phyloP scores from a whole-genome alignment of 2,329 filamentous ascomycete species.

The Fusarium neocosmosporiellum region DNA sequence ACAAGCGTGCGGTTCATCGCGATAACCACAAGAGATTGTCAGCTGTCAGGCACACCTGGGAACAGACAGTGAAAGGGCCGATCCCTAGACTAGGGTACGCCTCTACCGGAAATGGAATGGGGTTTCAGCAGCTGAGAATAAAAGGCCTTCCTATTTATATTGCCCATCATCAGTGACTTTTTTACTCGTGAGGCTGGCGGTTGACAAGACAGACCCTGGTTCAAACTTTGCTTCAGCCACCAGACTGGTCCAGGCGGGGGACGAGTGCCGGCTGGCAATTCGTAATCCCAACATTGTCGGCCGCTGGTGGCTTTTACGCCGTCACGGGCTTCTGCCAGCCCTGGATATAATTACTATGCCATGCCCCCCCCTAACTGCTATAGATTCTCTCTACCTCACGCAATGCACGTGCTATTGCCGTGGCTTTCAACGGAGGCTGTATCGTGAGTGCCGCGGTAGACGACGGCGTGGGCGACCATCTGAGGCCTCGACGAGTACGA shows the following conservation, averaged over 20 bases:
- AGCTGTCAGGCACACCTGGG: background rate
- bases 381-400: background rate
- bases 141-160: background rate
- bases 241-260: background rate
- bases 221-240: background rate
- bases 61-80: background rate
- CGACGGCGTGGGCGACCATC: background rate
- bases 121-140: background rate
- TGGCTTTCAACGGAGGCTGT: background rate
- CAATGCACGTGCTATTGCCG: background rate
- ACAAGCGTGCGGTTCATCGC: background rate
- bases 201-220: background rate
- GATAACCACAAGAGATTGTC: background rate
- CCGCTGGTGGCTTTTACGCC: background rate
- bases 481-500: background rate
- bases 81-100: background rate
- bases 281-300: background rate
- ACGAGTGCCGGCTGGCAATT: background rate
- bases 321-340: background rate
- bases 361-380: background rate
- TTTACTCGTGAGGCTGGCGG: background rate
- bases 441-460: background rate
- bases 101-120: conserved; percentile 1
- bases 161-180: background rate
- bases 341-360: background rate